These are phyloP conservation scores for Cladosporium sp. DNA, from an alignment of 2,329 filamentous ascomycete species.

Conservation along the genomic window DNA sequence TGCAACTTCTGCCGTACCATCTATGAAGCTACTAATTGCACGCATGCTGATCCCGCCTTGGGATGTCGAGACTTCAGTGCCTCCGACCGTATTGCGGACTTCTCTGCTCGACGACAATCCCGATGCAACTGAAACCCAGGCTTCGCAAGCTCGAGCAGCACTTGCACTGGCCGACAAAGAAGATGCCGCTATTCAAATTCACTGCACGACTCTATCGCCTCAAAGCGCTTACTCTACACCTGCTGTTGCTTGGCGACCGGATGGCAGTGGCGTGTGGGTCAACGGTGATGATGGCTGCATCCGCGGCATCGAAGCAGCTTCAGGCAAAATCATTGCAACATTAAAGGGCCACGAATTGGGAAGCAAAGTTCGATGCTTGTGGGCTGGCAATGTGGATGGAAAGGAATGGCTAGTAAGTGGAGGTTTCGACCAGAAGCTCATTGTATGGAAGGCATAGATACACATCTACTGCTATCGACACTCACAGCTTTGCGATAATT, in stretches of 20 bases:
- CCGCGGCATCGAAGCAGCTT: constrained; percentile 60
- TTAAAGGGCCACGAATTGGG: constrained; percentile 59
- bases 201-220: constrained; percentile 62
- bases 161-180: constrained; percentile 58
- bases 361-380: constrained; percentile 61
- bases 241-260: constrained; percentile 62
- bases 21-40: constrained; percentile 64
- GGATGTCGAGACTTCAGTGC: constrained; percentile 24
- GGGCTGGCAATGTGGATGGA: constrained; percentile 51
- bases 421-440: constrained; percentile 64
- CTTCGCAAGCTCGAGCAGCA: constrained; percentile 54
- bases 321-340: constrained; percentile 57
- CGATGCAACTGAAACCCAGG: constrained; percentile 46
- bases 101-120: constrained; percentile 32
- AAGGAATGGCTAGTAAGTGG: constrained; percentile 62
- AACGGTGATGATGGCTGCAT: constrained; percentile 66
- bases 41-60: constrained; percentile 55
- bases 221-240: constrained; percentile 67
- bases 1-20: constrained; percentile 61
- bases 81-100: constrained; percentile 23
- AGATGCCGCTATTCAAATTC: constrained; percentile 61
- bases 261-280: constrained; percentile 64
- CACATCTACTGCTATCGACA: neutral
- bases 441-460: constrained; percentile 53
- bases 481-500: constrained; percentile 37